Percentiles rank a stretch among this genome's conserved stretches.
Evolutionary conservation across 345 rosid species (phyloP).

Genomic region (Balakata baccata): DNA sequence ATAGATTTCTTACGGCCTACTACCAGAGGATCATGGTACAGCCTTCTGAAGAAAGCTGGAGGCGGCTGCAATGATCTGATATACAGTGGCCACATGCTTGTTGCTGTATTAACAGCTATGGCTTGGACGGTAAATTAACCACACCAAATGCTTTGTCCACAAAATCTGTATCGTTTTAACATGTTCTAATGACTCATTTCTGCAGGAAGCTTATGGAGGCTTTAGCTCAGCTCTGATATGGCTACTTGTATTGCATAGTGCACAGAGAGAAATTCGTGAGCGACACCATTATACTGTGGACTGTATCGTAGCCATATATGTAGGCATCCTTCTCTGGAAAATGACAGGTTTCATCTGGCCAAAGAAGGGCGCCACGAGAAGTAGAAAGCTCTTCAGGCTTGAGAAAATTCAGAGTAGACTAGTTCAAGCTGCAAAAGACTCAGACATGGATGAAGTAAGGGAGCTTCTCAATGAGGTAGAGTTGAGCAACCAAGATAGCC

Average conservation of each 20-base stretch:
- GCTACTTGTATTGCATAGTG: conserved; percentile 76
- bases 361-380: conserved; percentile 26
- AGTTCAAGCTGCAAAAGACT: conserved; percentile 81
- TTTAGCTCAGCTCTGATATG: conserved; percentile 74
- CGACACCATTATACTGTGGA: conserved; percentile 88
- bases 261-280: conserved; percentile 83
- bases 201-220: conserved; percentile 96
- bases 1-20: conserved; percentile 78
- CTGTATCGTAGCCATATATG: conserved; percentile 83
- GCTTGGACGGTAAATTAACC: conserved; percentile 78
- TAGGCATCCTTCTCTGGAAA: conserved; percentile 88
- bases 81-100: conserved; percentile 97
- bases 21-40: conserved; percentile 68
- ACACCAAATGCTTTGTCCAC: not conserved
- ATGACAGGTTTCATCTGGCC: conserved; percentile 89
- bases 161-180: not conserved
- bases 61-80: conserved; percentile 98
- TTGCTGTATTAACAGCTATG: conserved; percentile 91
- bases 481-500: conserved; percentile 38
- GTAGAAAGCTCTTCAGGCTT: conserved; percentile 43
- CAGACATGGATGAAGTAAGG: conserved; percentile 79
- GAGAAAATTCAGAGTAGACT: conserved; percentile 67
- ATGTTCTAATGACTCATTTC: not conserved
- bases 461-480: conserved; percentile 73
- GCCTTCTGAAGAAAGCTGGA: conserved; percentile 77